phyloP scores from a whole-genome alignment of 331 rosid genomes.

The Rosa hybrid region DNA sequence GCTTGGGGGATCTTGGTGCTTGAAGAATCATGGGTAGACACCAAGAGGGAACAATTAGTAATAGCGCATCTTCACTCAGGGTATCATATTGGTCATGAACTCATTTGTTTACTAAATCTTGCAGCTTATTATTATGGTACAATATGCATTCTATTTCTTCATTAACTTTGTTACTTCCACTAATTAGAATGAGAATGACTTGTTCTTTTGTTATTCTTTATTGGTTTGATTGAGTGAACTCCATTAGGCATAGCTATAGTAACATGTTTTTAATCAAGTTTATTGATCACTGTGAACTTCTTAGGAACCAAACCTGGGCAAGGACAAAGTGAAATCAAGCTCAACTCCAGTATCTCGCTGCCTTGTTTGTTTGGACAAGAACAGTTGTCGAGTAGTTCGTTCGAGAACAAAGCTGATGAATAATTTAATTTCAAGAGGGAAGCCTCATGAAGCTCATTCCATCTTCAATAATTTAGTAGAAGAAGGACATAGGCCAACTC shows the following conservation, averaged over 20 bases:
- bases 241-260: not conserved
- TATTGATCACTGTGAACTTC: conserved; percentile 17
- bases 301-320: conserved; percentile 48
- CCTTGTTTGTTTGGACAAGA: conserved; percentile 57
- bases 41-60: conserved; percentile 63
- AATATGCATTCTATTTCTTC: conserved; percentile 13
- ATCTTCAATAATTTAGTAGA: conserved; percentile 64
- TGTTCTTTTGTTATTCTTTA: not conserved
- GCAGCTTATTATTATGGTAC: conserved; percentile 9
- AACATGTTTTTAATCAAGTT: not conserved
- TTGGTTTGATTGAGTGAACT: not conserved
- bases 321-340: conserved; percentile 36
- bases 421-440: conserved; percentile 56
- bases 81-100: conserved; percentile 31
- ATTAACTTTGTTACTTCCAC: not conserved
- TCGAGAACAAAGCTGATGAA: conserved; percentile 90
- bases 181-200: not conserved
- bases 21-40: conserved; percentile 48
- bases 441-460: conserved; percentile 79
- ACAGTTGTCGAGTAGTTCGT: conserved; percentile 71
- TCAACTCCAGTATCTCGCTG: conserved; percentile 57
- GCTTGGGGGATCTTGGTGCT: conserved; percentile 21
- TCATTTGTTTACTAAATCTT: conserved; percentile 1
- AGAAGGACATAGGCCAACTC: conserved; percentile 84
- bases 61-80: conserved; percentile 46